A percentile compares a stretch with the other conserved stretches of the same genome.
Conservation (phyloP, 2,329 filamentous ascomycete genomes). For the Ophiostoma tasmaniense region DNA sequence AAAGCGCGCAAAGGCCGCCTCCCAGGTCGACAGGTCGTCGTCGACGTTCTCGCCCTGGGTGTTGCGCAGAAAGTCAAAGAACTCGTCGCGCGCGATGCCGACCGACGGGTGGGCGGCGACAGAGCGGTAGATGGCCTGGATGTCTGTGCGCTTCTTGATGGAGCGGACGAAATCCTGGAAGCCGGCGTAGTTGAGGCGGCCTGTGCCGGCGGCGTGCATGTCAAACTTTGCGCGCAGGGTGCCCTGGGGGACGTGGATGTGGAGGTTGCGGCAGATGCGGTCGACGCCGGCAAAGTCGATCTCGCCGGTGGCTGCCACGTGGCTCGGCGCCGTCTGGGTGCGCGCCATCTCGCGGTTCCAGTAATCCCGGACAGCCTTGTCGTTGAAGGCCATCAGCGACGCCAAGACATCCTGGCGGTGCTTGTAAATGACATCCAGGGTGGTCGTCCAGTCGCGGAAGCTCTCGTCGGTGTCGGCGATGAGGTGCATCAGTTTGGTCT, state of each 20-base stretch:
- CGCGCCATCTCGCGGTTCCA: constrained; percentile 75
- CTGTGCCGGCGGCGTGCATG: constrained; percentile 40
- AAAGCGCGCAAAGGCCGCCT: constrained; percentile 62
- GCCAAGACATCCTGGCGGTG: constrained; percentile 87
- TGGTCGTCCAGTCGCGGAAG: constrained; percentile 72
- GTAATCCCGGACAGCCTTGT: constrained; percentile 71
- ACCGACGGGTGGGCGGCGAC: constrained; percentile 49
- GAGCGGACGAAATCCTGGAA: constrained; percentile 77
- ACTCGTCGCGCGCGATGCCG: constrained; percentile 64
- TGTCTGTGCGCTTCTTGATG: constrained; percentile 76
- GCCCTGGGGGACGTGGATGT: constrained; percentile 78
- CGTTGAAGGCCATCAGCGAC: constrained; percentile 75
- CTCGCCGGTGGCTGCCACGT: constrained; percentile 52
- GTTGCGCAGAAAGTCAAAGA: constrained; percentile 64
- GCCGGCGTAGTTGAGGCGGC: constrained; percentile 65
- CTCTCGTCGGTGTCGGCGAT: constrained; percentile 66
- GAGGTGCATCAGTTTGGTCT: constrained; percentile 80
- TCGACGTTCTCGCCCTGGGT: constrained; percentile 71
- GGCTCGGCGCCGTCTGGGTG: constrained; percentile 19
- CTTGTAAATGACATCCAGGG: constrained; percentile 73
- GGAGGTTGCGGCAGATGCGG: constrained; percentile 76
- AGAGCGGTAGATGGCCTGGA: constrained; percentile 62
- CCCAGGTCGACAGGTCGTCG: constrained; percentile 57
- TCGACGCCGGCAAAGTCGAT: constrained; percentile 74
- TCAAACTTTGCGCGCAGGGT: constrained; percentile 67